Evolutionary conservation across 257 asterid species (phyloP), one percentile per base, ranked within the genome.

Genomic region (Scutellaria galericulata): DNA sequence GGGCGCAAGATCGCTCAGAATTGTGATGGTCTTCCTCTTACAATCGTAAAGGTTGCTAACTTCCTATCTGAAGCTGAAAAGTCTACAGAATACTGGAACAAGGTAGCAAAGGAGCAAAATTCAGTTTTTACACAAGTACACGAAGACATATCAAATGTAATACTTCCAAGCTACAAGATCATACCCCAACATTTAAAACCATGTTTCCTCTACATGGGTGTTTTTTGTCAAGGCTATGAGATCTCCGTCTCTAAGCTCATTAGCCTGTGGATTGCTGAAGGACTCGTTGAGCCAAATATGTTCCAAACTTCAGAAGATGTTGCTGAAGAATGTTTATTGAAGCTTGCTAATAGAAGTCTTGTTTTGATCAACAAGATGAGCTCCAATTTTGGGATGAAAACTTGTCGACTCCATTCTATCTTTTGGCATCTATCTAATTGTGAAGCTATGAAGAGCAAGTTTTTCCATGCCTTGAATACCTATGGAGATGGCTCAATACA

Each of bases 11-110:
- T 75, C 22, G 80, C 52, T 0, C 13, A 76, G 47, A 62, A 41
- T 2, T 69, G 75, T 52, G 80, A 76, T 7, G 86, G 86, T 3
- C 72, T 79, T 7, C 82, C 84, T 47, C 77, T 82, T 0, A 73
- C 66, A n/a, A 71, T 77, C 1, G 22, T 67, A 31, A 10, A 66
- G 14, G 50, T 77, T 2, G 87, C 78, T 0, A 62, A 72, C 9
- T 12, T 73, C 22, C 64, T 77, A 1, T 51, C 73, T 14, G 14
- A 55, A 42, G 39, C 18, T 5, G 66, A 64, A 12, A 62, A 22
- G 48, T 73, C 67, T 0, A 2, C 4, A 7, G 77, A 68, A 15
- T 50, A 62, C 24, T 77, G 68, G 84, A 44, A 45, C 8, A 47
- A 71, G 22, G 48, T 77, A 4, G 73, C 78, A 2, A 37, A 12